Conservation (phyloP, 495 filamentous ascomycete genomes). For the Daldinia grandis region DNA sequence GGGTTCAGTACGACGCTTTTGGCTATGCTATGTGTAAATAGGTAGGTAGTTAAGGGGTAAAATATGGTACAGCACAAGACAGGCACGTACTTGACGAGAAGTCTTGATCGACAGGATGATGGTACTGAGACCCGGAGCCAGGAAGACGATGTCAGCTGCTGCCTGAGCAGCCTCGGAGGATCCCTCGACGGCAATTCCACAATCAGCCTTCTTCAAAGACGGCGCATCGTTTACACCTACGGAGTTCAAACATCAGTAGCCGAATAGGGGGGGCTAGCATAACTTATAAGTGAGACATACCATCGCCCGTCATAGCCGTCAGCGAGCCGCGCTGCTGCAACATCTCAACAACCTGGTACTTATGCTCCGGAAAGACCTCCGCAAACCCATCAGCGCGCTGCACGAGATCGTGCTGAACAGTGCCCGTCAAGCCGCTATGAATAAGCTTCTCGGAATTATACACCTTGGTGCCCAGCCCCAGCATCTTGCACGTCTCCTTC, state of each 20-base stretch:
- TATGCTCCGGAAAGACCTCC: slow-evolving; percentile 97
- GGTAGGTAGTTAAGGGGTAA: slow-evolving; percentile 7
- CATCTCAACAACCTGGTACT: slow-evolving; percentile 96
- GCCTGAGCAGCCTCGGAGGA: slow-evolving; percentile 90
- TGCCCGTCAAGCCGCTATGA: slow-evolving; percentile 84
- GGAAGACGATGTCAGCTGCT: slow-evolving; percentile 92
- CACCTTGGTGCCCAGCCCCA: slow-evolving; percentile 90
- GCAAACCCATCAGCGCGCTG: slow-evolving; percentile 93
- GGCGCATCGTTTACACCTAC: slow-evolving; percentile 92
- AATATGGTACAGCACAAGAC: neutral
- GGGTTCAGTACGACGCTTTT: neutral
- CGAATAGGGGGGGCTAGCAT: neutral
- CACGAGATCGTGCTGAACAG: slow-evolving; percentile 90
- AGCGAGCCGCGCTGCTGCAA: slow-evolving; percentile 94
- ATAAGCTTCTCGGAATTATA: slow-evolving; percentile 90
- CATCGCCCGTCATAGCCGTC: slow-evolving; percentile 97
- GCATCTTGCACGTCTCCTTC: slow-evolving; percentile 85
- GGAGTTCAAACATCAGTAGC: neutral
- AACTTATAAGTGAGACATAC: slow-evolving; percentile 18
- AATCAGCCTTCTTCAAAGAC: slow-evolving; percentile 94
- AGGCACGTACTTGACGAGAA: slow-evolving; percentile 67
- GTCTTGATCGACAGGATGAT: slow-evolving; percentile 94
- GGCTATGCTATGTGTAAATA: neutral
- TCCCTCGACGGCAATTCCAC: slow-evolving; percentile 91
- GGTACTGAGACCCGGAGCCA: slow-evolving; percentile 86